Conservation (phyloP, 2,329 filamentous ascomycete genomes). For the Fusarium sp. region DNA sequence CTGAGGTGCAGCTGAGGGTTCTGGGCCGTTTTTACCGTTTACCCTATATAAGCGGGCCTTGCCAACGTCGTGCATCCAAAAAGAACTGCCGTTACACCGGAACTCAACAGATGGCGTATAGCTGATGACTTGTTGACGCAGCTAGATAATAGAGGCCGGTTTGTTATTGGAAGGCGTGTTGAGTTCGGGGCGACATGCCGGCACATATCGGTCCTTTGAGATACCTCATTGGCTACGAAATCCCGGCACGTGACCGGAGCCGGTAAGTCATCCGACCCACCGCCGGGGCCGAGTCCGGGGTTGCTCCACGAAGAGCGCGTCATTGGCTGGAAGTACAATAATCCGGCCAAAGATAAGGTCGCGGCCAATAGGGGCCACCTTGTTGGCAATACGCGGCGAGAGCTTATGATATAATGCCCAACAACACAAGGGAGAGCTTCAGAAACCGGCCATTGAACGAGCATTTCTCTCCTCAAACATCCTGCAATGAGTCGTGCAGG, state of each 20-base stretch:
- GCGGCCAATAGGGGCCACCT: conserved; percentile 18
- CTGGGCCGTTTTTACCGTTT: background rate
- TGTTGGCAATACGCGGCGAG: conserved; percentile 26
- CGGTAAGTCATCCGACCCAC: conserved; percentile 26
- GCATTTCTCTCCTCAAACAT: background rate
- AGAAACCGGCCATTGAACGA: background rate
- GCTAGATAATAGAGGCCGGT: conserved; percentile 19
- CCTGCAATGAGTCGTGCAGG: conserved; percentile 29
- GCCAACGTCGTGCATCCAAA: too few species aligned
- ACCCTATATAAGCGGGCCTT: background rate
- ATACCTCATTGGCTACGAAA: conserved; percentile 1
- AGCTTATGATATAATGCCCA: conserved; percentile 20
- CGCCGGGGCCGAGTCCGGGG: conserved; percentile 21
- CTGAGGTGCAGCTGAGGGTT: too few species aligned
- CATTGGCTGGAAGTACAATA: conserved; percentile 26
- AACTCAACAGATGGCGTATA: conserved; percentile 12
- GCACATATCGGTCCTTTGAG: conserved; percentile 15
- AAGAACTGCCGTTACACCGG: background rate
- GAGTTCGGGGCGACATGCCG: conserved; percentile 17
- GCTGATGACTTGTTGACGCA: conserved; percentile 17
- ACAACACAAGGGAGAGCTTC: conserved; percentile 4
- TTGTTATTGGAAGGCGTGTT: conserved; percentile 33
- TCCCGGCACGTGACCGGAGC: conserved; percentile 35
- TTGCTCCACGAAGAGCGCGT: fast-evolving
- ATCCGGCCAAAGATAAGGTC: conserved; percentile 25